phyloP scores from a whole-genome alignment of 257 asterid genomes.

The Capsicum pubescens region DNA sequence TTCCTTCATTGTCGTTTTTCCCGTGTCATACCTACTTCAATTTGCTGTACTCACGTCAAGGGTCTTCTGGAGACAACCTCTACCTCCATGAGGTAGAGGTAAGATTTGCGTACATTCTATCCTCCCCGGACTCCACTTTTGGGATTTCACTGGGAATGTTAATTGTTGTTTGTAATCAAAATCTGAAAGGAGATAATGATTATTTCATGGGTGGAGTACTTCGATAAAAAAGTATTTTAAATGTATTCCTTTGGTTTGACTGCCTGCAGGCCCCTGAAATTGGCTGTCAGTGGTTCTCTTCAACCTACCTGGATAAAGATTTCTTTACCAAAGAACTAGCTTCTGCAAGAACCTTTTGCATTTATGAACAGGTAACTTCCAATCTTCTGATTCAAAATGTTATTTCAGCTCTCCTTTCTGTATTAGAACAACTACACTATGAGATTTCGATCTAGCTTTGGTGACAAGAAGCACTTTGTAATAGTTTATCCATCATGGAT shows the following conservation, averaged over 20 bases:
- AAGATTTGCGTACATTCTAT: too few relatives aligned
- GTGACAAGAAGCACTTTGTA: not conserved
- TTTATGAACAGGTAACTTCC: conserved; percentile 72
- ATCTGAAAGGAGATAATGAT: too few relatives aligned
- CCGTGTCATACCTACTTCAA: too few relatives aligned
- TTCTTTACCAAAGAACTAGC: conserved; percentile 70
- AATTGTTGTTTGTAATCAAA: too few relatives aligned
- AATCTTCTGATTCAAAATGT: not conserved
- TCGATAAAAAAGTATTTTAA: not conserved
- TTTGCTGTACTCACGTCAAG: too few relatives aligned
- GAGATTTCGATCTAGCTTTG: conserved; percentile 21
- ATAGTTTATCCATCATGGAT: not conserved
- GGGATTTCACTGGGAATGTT: too few relatives aligned
- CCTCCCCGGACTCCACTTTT: too few relatives aligned
- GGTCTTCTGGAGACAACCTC: too few relatives aligned
- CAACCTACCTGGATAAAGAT: conserved; percentile 50
- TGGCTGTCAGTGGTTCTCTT: conserved; percentile 90
- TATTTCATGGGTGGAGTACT: too few relatives aligned
- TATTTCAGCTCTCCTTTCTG: not conserved
- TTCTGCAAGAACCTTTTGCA: conserved; percentile 85
- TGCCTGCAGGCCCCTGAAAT: conserved; percentile 75
- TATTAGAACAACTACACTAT: conserved; percentile 15
- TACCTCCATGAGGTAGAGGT: too few relatives aligned
- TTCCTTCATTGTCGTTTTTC: too few relatives aligned
- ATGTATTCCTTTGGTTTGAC: not conserved